phyloP scores from a whole-genome alignment of 495 filamentous ascomycete genomes.

The Rusavskia elegans region DNA sequence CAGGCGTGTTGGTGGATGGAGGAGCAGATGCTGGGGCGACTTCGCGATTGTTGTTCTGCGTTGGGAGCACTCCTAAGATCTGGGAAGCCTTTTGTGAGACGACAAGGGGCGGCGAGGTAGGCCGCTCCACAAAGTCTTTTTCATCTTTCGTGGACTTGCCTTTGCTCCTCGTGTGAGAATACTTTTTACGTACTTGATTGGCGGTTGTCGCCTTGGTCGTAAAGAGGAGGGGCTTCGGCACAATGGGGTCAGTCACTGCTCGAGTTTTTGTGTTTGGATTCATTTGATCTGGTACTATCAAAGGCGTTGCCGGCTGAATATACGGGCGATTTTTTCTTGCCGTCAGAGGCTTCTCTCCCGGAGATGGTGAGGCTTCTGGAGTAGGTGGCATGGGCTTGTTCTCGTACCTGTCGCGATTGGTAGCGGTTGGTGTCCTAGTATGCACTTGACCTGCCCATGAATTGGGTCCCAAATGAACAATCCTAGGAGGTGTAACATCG shows the following conservation, averaged over 20 bases:
- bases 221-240: slow-evolving; percentile 8
- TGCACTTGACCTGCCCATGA: slow-evolving; percentile 8
- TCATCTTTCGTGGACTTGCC: neutral
- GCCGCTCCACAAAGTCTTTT: neutral
- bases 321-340: slow-evolving; percentile 2
- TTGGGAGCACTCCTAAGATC: slow-evolving; percentile 5
- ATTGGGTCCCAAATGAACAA: slow-evolving; percentile 5
- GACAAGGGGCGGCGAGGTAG: neutral
- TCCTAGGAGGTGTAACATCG: slow-evolving; percentile 2
- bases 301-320: slow-evolving; percentile 12
- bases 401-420: slow-evolving; percentile 13
- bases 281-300: neutral
- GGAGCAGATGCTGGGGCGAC: slow-evolving; percentile 5
- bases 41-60: neutral
- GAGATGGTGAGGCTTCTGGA: slow-evolving; percentile 4
- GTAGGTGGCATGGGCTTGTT: slow-evolving; percentile 15
- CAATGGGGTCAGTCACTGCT: slow-evolving; percentile 12
- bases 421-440: slow-evolving; percentile 1
- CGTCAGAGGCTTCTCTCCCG: neutral
- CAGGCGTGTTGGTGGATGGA: neutral
- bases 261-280: slow-evolving; percentile 3
- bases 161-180: slow-evolving; percentile 9
- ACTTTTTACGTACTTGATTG: slow-evolving; percentile 12
- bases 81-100: slow-evolving; percentile 6
- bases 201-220: slow-evolving; percentile 6